Base-by-base conservation (phyloP, 2,329 filamentous ascomycete species). In the Elsinoe necatrix region DNA sequence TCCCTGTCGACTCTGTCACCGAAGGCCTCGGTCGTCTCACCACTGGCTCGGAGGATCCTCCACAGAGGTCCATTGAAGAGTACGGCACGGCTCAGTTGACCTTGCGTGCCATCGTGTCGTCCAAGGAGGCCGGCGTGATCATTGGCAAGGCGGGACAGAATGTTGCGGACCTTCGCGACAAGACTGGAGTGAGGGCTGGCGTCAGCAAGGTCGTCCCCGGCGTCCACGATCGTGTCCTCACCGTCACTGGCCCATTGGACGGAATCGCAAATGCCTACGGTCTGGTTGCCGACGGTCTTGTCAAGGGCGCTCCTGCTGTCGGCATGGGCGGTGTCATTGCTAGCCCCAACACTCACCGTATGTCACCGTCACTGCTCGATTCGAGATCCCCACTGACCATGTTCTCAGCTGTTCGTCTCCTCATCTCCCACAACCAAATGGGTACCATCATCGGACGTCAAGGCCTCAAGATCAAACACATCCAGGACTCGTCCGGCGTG, bases 351-450 rank as follows among this genome's bases (percentile, higher is more conserved):
- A 96, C 92, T 65, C 93, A 97, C 72, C 89, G 93, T 98, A 85
- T 74, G 89, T 80, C 57, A 42, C 31, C 27, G 16, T 25, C 55
- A 55, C 23, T 7, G 21, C 14, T n/a, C 12, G 20, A 51, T 37
- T 55, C 45, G 54, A 37, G 55, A 55, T 64, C 63, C 64, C 50
- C 39, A 50, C 55, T 61, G 66, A 50, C 64, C 58, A 27, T 4
- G 11, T 16, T 20, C 60, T 20, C 64, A 98, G 93, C 93, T 60
- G 88, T 98, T 72, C 95, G 95, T 69, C 85, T 98, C 29, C 85
- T 98, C 70, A 97, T 98, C 73, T 98, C 93, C 31, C 92, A 98
- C 78, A 97, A 97, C 73, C 93, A 98, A 75, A 98, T 98, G 93
- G 93, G 93, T 61, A 98, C 93, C 67, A 96, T 98, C 75, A 98